Evolutionary conservation across 2,329 filamentous ascomycete species (phyloP).

Genomic region (Trichoderma pleuroti): DNA sequence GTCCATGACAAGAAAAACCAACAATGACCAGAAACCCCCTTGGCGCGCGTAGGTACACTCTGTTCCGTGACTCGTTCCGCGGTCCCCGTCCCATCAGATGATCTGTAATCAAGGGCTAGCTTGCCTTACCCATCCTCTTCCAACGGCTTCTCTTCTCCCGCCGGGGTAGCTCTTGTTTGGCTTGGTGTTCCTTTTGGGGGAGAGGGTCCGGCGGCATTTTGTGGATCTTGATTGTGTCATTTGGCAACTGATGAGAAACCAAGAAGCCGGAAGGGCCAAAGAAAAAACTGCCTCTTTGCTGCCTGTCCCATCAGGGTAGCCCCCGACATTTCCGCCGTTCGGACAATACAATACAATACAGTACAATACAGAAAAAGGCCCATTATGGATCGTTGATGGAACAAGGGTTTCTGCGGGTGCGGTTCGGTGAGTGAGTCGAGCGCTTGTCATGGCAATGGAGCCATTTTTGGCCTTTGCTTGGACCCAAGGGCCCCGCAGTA

Average conservation of each 20-base stretch:
- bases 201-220: background rate
- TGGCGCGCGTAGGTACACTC: too few relatives aligned
- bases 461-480: conserved; percentile 3
- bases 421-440: conserved; percentile 11
- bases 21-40: too few relatives aligned
- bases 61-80: background rate
- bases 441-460: conserved; percentile 2
- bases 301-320: background rate
- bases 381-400: background rate
- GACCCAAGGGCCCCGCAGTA: background rate
- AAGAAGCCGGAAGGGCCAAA: background rate
- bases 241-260: background rate
- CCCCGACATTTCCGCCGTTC: conserved; percentile 1
- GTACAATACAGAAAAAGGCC: background rate
- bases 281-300: background rate
- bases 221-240: conserved; percentile 13
- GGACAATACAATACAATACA: background rate
- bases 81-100: conserved; percentile 6
- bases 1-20: too few relatives aligned
- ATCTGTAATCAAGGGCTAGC: conserved; percentile 15
- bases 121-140: conserved; percentile 1
- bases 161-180: conserved; percentile 5
- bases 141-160: conserved; percentile 8
- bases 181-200: background rate
- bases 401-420: background rate